Evolutionary conservation across 768 basidiomycete genomes (phyloP), one percentile per base, ranked within the genome.

Genomic region (Podaxis sp.): DNA sequence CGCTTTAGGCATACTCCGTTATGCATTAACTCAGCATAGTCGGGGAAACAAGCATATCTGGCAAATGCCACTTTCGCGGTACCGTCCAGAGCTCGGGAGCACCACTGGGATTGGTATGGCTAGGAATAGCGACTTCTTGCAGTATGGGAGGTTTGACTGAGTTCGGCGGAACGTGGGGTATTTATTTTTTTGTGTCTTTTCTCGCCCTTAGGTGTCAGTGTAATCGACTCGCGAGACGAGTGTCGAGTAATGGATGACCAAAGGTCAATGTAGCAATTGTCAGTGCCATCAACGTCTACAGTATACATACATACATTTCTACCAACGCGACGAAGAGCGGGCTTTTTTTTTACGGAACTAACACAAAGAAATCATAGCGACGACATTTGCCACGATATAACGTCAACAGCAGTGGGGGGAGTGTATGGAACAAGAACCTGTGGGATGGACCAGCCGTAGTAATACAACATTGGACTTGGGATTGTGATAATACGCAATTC

Each of bases 1-100:
- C 26, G 69, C 77, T 4, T 48, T 79, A 26, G 68, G 76, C 63
- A 81, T 78, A 5, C 66, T 81, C 55, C 80, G 78, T 63, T 85
- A 80, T 71, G 67, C 79, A n/a, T 42, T 82, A 62, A 67, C 70
- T 15, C 78, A 85, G 68, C 74, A 78, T 70, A 69, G 64, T 44
- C 73, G 72, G 42, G 85, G 86, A 38, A 70, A 81, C 70, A 80
- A 76, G 62, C 84, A 86, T 67, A 73, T 86, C 67, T 83, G 83
- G 80, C 68, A 74, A 52, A 78, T 75, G 65, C 75, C 84, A 17
- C 74, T 87, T 40, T 82, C 83, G 4, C 79, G 82, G 59, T 87
- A 82, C 72, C 72, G 69, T 30, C 80, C 80, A 22, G 69, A 71
- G 28, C 46, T 67, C 33, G 63, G 63, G 15, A 17, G 60, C 19